These are phyloP conservation scores for Annulohypoxylon truncatum DNA, from an alignment of 2,329 filamentous ascomycete genomes.

Conservation along the genomic window DNA sequence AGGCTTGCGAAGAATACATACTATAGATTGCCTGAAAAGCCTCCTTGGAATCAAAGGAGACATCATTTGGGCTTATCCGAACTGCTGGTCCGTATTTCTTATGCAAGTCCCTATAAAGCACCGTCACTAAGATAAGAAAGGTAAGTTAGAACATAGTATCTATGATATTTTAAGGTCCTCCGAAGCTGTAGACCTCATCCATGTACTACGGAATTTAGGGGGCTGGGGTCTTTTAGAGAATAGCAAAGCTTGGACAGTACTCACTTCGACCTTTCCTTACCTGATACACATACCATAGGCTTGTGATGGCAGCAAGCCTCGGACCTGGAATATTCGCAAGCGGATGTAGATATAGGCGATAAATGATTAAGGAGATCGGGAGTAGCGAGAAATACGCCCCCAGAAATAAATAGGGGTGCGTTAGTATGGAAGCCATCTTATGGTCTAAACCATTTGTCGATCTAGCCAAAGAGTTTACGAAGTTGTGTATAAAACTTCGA, in stretches of 20 bases:
- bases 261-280: slow-evolving; percentile 55
- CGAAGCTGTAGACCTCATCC: too few relatives aligned
- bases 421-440: slow-evolving; percentile 4
- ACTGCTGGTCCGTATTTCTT: slow-evolving; percentile 61
- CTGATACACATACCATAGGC: slow-evolving; percentile 40
- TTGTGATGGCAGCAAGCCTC: slow-evolving; percentile 37
- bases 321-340: slow-evolving; percentile 47
- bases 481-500: background rate
- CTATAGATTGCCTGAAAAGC: slow-evolving; percentile 62
- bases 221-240: too few relatives aligned
- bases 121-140: slow-evolving; percentile 45
- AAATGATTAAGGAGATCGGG: slow-evolving; percentile 30
- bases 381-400: slow-evolving; percentile 10
- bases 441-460: background rate
- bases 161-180: background rate
- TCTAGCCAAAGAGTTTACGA: background rate
- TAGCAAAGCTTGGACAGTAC: too few relatives aligned
- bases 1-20: slow-evolving; percentile 42
- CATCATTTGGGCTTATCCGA: slow-evolving; percentile 65
- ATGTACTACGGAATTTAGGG: too few relatives aligned
- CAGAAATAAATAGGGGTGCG: slow-evolving; percentile 16
- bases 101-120: slow-evolving; percentile 59
- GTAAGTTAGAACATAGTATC: background rate
- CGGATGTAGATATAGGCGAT: slow-evolving; percentile 43
- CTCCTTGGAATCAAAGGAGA: slow-evolving; percentile 63